Evolutionary conservation across 108 stramenopile species (phyloP), one percentile per base, ranked within the genome.

Genomic region (Pseudonitzschia multiseries): DNA sequence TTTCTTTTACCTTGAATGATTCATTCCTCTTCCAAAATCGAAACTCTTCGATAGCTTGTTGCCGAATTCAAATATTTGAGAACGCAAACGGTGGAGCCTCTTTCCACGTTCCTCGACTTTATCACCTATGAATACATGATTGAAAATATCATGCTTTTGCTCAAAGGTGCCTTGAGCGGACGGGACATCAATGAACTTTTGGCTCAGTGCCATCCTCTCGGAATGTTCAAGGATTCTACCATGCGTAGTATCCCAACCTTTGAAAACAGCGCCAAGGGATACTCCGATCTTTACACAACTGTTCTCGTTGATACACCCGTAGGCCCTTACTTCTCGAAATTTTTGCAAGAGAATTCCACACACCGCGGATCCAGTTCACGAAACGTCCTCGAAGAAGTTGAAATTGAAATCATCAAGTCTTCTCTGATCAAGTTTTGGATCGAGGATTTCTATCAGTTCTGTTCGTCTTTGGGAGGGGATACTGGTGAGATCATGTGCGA

Each of bases 51-150:
- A 8, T 83, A 99, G 94, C 81, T 98, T 66, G 99, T 98, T 6
- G 81, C 83, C 13, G 99, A 99, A 83, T 98, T 99, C 86, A 82
- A 96, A 75, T 98, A 96, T 84, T 77, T 99, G 48, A 91, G 97
- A 59, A 94, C 96, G n/a, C 97, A 99, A 66, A 86, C 97, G 20
- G 91, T 96, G 24, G 95, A 97, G 73, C 98, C 98, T 2, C 88
- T 99, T 61, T 82, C 94, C 46, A 95, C 92, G 54, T 99, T 99
- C 84, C 75, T 99, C 48, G 99, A 99, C 64, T 99, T 98, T 84
- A 97, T 99, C 78, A 96, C 95, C 14, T 98, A 97, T 81, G 99
- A 99, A 86, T 99, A 99, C 88, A 98, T 98, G 98, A 99, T 99
- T 81, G 97, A 99, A 76, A 99, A 98, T 77, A 93, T 99, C 61